These are phyloP conservation scores for Gossypium laxum DNA, from an alignment of 441 rosid species.

Conservation along the genomic window DNA sequence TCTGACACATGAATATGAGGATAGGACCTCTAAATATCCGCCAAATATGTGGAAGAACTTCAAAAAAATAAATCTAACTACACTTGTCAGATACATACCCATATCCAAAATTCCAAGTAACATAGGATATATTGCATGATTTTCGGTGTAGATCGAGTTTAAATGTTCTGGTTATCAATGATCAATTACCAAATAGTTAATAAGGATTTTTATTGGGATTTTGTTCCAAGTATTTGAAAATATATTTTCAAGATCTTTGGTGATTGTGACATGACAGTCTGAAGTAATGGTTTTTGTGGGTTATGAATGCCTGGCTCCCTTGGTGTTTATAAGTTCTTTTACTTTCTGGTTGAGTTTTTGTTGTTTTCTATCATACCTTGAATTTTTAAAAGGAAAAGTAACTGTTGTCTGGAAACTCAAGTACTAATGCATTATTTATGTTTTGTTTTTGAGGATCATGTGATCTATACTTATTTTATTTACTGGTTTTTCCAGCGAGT, in stretches of 20 bases:
- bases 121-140: too few relatives aligned
- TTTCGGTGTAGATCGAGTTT: neutral
- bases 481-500: constrained; percentile 47
- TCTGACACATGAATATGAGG: too few relatives aligned
- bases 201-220: neutral
- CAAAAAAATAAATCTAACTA: too few relatives aligned
- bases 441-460: constrained; percentile 8
- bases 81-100: too few relatives aligned
- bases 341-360: neutral
- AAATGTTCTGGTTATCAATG: neutral
- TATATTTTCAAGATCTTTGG: neutral
- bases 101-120: too few relatives aligned
- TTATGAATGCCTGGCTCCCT: neutral
- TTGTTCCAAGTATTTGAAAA: neutral
- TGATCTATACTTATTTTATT: constrained; percentile 21
- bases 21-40: too few relatives aligned
- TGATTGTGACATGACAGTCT: neutral
- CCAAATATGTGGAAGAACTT: too few relatives aligned
- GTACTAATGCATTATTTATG: neutral
- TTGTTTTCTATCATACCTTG: constrained; percentile 4
- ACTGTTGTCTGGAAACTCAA: neutral
- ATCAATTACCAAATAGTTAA: neutral
- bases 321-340: neutral
- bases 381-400: neutral
- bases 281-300: neutral